Base-by-base conservation (phyloP, 768 basidiomycete species). In the Pleurotus salmoneostramineus region DNA sequence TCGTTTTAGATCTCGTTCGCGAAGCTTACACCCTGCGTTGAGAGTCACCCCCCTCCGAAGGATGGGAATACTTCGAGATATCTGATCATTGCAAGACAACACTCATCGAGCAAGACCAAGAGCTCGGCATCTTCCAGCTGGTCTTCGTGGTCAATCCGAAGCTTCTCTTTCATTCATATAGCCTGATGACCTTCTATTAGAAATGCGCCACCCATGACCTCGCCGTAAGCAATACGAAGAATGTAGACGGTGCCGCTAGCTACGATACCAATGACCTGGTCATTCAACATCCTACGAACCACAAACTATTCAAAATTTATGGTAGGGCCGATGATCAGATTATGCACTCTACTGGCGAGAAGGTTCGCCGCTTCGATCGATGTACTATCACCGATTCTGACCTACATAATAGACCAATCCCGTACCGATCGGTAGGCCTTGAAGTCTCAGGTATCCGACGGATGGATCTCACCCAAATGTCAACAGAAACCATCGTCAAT, bases 241-340 rank as follows among this genome's bases (percentile, higher is more conserved):
- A 71, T 1, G 66, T 73, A 15, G n/a, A 40, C 43, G 72, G 69
- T 10, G 56, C 62, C 4, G 59, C 61, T 4, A 72, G 68, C 1
- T 78, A 74, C 57, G 69, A 73, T 15, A 77, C 76, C 0, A 71
- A 66, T 35, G 79, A 79, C 56, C 68, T 80, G 0, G 52, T 81
- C 8, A 46, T 70, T 21, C 71, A 63, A 5, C 78, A 82, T 61
- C 77, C 79, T 4, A 69, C 68, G 0, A 72, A 74, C 15, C 65
- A 63, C 1, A 63, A 64, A 1, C 60, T 71, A 32, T 79, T 70
- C 68, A 73, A 65, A 54, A 61, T 80, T 1, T 70, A 66, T 49
- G 78, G 80, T 2, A 68, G 81, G 12, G 66, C 63, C 6, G 79
- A 80, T 56, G 79, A 81, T 56, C 78, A 79, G 62, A 74, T 81